A percentile compares a stretch with the other conserved stretches of the same genome.
These are phyloP conservation scores for Aureobasidium sp. DNA, from an alignment of 2,329 filamentous ascomycete genomes.

Conservation along the genomic window DNA sequence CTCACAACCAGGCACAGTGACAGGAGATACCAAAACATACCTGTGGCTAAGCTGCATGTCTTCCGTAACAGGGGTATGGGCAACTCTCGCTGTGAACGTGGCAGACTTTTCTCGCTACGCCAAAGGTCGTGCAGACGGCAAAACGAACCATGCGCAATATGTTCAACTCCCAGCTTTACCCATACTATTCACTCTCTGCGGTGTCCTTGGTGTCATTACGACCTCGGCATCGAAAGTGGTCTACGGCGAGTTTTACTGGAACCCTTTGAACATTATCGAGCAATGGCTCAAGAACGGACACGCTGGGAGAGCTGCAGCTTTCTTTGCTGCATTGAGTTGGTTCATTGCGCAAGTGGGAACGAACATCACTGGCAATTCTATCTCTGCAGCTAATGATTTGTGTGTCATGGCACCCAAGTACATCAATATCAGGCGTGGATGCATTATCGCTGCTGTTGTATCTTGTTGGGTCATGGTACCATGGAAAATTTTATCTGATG, in stretches of 20 bases:
- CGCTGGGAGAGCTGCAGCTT: conserved; percentile 27
- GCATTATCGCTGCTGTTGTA: conserved; percentile 42
- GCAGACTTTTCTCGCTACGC: conserved; percentile 32
- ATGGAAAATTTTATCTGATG: conserved; percentile 59
- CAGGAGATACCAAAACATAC: conserved; percentile 24
- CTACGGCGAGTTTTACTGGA: conserved; percentile 42
- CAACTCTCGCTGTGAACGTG: conserved; percentile 31
- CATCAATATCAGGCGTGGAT: conserved; percentile 37
- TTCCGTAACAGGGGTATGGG: conserved; percentile 25
- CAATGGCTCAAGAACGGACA: conserved; percentile 24
- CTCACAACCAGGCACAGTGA: conserved; percentile 24
- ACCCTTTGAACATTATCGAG: conserved; percentile 31
- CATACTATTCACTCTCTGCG: conserved; percentile 42
- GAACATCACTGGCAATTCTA: conserved; percentile 48
- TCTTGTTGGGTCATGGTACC: conserved; percentile 52
- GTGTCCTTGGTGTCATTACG: conserved; percentile 52
- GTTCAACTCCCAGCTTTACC: conserved; percentile 39
- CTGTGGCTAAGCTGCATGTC: conserved; percentile 27
- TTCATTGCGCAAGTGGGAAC: conserved; percentile 50
- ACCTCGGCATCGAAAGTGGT: conserved; percentile 49
- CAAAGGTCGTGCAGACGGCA: conserved; percentile 5
- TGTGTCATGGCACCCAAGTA: conserved; percentile 46
- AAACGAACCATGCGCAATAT: conserved; percentile 25
- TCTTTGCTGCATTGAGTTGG: conserved; percentile 29
- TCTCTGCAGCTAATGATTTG: conserved; percentile 49